Evolutionary conservation across 257 asterid genomes (phyloP), one percentile per base, ranked within the genome.

Genomic region (Verbena officinalis): DNA sequence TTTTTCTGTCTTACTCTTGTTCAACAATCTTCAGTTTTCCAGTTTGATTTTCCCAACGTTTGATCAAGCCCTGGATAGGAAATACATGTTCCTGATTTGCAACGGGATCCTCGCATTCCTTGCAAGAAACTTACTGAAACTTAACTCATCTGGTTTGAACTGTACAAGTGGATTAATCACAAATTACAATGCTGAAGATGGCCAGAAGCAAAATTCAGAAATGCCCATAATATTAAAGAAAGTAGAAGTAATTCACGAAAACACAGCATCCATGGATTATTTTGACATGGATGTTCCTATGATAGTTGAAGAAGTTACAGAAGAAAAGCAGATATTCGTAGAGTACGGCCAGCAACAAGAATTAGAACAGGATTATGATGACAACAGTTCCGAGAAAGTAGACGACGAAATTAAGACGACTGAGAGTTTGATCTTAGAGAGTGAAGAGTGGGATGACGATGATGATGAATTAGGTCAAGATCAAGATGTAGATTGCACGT

Each of bases 31-130:
- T 60, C 78, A 57, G 16, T 60, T 62, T 8, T 71, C 71, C 57
- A 45, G 67, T 15, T 46, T 73, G 21, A 31, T 70, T 21, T 66
- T 64, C 36, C 69, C 78, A n/a, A 4, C 53, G 13, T 10, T 78
- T 8, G 27, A 55, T 27, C 81, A 61, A 40, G 71, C 62, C 1
- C 56, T 76, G 4, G 90, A 83, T 21, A 83, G 87, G 64, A 88
- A 83, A 56, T 83, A 70, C 83, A 78, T 85, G 87, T 85, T 88
- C 78, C 68, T 85, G 36, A 13, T 88, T 23, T 88, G 84, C 57
- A 88, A 79, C 34, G 88, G 79, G 22, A 85, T 88, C 38, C 79
- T 85, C 5, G 89, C 78, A 3, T 75, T 88, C 65, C 78, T 88
- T 4, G 82, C 72, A 56, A 82, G 80, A 64, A 84, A 64, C 56